These are phyloP conservation scores for Cylindrotheca closterium DNA, from an alignment of 108 stramenopile genomes.

Conservation along the genomic window DNA sequence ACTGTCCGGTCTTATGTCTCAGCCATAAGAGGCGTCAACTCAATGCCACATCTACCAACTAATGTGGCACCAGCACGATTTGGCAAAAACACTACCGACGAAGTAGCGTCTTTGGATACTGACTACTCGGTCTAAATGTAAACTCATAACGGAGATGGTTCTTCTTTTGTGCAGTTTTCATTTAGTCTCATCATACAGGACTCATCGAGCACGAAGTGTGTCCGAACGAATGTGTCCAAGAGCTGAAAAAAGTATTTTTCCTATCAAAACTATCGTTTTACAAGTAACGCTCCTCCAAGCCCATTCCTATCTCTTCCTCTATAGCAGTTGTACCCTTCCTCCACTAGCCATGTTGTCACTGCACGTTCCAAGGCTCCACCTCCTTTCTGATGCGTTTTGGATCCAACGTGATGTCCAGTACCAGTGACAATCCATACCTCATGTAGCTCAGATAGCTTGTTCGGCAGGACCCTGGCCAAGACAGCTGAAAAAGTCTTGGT, in stretches of 20 bases:
- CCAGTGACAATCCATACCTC: conserved; percentile 69
- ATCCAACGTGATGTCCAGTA: conserved; percentile 61
- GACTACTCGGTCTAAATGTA: not conserved
- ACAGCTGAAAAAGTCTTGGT: conserved; percentile 57
- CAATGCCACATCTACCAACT: no score
- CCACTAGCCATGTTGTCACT: conserved; percentile 46
- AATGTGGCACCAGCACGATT: not conserved
- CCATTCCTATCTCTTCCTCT: conserved; percentile 59
- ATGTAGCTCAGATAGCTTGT: conserved; percentile 25
- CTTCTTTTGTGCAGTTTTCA: no score
- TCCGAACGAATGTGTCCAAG: no score
- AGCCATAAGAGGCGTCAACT: conserved; percentile 45
- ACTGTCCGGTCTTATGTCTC: conserved; percentile 72
- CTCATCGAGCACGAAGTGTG: no score
- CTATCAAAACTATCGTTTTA: conserved; percentile 7
- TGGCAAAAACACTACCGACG: not conserved
- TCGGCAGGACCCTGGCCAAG: conserved; percentile 33
- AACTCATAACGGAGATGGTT: not conserved
- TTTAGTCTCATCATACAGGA: no score
- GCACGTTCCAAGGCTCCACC: conserved; percentile 57
- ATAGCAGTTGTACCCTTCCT: conserved; percentile 41
- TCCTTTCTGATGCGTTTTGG: conserved; percentile 59
- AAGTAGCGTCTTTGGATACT: not conserved
- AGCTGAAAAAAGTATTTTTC: no score
- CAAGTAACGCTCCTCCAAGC: conserved; percentile 53